Evolutionary conservation across 345 rosid genomes (phyloP), one percentile per base, ranked within the genome.

Genomic region (Mangifera indica): DNA sequence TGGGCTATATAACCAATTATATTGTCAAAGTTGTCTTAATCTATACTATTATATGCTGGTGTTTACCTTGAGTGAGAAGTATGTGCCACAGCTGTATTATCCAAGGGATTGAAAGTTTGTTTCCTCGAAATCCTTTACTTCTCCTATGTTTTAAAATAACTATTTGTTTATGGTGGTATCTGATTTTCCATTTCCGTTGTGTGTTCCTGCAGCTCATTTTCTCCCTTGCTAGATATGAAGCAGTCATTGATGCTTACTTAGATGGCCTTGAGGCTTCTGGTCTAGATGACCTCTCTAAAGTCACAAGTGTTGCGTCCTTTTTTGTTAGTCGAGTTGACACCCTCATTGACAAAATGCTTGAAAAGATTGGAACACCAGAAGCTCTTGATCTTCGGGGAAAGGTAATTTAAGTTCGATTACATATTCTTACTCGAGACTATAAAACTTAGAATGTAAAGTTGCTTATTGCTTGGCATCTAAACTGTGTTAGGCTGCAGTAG

Each of bases 211-310:
- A 95, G 99, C 93, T 95, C 67, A 92, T 95, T 72, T 95, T 95
- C 86, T 95, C 99, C 26, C 80, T 95, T 49, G 81, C 91, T 3
- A 84, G 98, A 86, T 95, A 95, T 65, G 98, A 95, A 78, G 97
- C 90, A 34, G 97, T 95, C 64, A 88, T 95, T 18, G 99, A 95
- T 88, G 97, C 99, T 65, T 95, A 95, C 73, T 79, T 95, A 88
- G 98, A 95, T 85, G 99, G 99, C 72, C 99, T 95, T 10, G 99
- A 95, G 84, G 93, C 96, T 14, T 95, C 98, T 76, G 97, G 97
- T 66, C 84, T 92, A 51, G 78, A 76, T 80, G 98, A 95, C 77
- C 97, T 95, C 81, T 95, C 98, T 13, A 90, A 83, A 82, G 96
- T 95, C 70, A 95, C 97, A 14, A 92, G 99, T 77, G 99, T 92